These are phyloP conservation scores for Solanum peruvianum DNA, from an alignment of 257 asterid species.

Conservation along the genomic window DNA sequence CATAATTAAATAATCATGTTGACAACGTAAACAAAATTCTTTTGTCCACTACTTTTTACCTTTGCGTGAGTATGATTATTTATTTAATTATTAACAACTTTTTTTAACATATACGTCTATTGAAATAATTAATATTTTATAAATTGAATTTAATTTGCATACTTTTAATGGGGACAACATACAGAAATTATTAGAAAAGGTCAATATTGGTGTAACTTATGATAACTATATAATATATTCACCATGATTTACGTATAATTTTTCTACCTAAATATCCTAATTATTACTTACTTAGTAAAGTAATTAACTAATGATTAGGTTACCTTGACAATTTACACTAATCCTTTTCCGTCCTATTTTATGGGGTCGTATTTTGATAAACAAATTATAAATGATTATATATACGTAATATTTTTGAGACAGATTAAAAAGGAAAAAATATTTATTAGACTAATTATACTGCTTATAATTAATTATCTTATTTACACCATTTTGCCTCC, in stretches of 20 bases:
- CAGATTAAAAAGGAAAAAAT: no score
- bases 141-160: background rate
- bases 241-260: slow-evolving; percentile 48
- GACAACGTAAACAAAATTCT: background rate
- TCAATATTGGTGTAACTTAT: background rate
- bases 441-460: background rate
- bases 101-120: background rate
- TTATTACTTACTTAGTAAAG: background rate
- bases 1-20: background rate
- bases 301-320: background rate
- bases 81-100: background rate
- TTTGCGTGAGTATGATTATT: background rate
- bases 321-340: background rate
- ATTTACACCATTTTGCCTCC: background rate
- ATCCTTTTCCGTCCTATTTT: background rate
- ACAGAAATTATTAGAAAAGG: background rate
- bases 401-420: no score
- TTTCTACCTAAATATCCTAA: background rate
- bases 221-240: background rate
- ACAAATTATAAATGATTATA: no score
- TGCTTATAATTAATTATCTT: background rate
- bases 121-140: background rate
- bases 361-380: background rate
- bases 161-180: background rate
- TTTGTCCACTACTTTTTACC: background rate